Base-by-base conservation (phyloP, 2,329 filamentous ascomycete genomes). In the Seiridium unicorne region DNA sequence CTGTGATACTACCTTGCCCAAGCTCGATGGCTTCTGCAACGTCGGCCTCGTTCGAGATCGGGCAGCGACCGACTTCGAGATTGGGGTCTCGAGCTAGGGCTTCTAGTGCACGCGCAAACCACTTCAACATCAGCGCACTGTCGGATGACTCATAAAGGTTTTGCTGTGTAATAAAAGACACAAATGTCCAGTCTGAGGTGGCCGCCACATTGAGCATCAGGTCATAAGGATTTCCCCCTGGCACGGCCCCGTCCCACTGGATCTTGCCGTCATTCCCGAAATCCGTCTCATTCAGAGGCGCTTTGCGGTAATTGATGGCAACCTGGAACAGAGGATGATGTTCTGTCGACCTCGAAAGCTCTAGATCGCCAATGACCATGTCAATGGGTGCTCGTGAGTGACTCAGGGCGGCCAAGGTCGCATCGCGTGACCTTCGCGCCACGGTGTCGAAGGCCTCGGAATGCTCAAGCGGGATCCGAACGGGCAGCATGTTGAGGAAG, bases 31-130 rank as follows among this genome's bases (percentile, higher is more conserved):
- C 49, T 11, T 40, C 26, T 6, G 2, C 3, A 9, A 53, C 5
- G 26, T 13, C 7, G 13, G 13, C 10, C 10, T 13, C 5, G 32
- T 31, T n/a, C 32, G 5, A 10, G 9, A 10, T 8, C 8, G 11
- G 26, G 31, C 4, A 38, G 26, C 5, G 34, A 40, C 60, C 64
- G 51, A 26, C 69, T 61, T 5, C 42, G 44, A 18, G 64, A 44
- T 59, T 70, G 51, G 40, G 57, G 10, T 2, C 68, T 55, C 1
- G 73, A 53, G 6, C 71, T 26, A 26, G 18, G 18, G 18, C 18
- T 26, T 26, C 18, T 26, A 49, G 51, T 68, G 60, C 5, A 65
- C 18, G 38, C 7, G 38, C 2, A 26, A 26, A 26, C 18, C 18
- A 26, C 18, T 26, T 26, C 18, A 26, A 26, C 18, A 26, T 26